phyloP scores from a whole-genome alignment of 73 alveolate species.

The Symbiodinium natans region DNA sequence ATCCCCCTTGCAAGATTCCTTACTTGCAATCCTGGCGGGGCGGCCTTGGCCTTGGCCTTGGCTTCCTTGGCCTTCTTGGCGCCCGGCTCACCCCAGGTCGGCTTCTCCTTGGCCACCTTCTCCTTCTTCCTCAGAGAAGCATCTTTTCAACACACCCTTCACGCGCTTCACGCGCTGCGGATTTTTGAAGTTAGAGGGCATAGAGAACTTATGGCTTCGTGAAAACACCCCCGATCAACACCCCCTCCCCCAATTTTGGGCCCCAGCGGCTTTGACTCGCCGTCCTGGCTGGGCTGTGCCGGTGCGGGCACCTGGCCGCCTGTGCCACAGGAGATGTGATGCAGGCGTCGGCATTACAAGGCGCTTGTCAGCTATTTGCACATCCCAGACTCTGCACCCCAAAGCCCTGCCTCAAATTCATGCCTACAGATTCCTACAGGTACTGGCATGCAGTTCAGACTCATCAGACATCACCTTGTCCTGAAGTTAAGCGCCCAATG shows the following conservation, averaged over 20 bases:
- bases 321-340: neutral
- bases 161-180: too few relatives aligned
- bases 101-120: slow-evolving; percentile 78
- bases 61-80: neutral
- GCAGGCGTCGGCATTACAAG: too few relatives aligned
- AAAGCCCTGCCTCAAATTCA: neutral
- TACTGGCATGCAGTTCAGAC: too few relatives aligned
- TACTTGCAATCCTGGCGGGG: too few relatives aligned
- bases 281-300: neutral
- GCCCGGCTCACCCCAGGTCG: slow-evolving; percentile 89
- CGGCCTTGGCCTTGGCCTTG: neutral
- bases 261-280: neutral
- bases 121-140: slow-evolving; percentile 1
- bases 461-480: too few relatives aligned
- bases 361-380: neutral
- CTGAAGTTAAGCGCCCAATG: too few relatives aligned
- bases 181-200: too few relatives aligned
- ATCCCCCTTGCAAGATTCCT: too few relatives aligned
- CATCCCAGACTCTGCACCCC: neutral
- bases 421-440: too few relatives aligned
- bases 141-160: too few relatives aligned
- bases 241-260: neutral
- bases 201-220: too few relatives aligned
- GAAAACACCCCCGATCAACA: too few relatives aligned
- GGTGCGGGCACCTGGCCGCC: slow-evolving; percentile 4